phyloP scores from a whole-genome alignment of 2,329 filamentous ascomycete species.

The Zymoseptoria tritici region DNA sequence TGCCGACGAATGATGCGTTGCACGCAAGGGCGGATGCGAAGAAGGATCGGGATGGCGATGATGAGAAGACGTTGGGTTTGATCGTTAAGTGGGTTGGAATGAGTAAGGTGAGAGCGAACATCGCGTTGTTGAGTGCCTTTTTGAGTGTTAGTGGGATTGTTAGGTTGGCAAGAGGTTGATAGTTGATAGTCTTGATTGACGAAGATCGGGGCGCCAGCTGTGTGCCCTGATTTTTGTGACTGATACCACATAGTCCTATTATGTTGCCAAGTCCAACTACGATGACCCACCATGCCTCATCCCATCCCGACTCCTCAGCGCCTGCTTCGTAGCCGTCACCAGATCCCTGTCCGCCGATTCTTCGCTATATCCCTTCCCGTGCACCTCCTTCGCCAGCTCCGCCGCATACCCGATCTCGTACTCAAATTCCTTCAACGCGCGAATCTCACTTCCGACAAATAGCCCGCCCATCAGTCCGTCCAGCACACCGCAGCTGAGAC shows the following conservation, averaged over 20 bases:
- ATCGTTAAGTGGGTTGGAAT: neutral
- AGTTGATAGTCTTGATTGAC: neutral
- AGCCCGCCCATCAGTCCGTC: constrained; percentile 81
- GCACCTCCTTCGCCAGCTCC: constrained; percentile 17
- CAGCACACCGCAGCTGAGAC: constrained; percentile 66
- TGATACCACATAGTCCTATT: too few species aligned
- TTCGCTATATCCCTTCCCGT: neutral
- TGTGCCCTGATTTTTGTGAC: too few species aligned
- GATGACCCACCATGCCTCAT: neutral
- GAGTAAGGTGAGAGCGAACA: neutral
- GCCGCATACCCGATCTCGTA: constrained; percentile 77
- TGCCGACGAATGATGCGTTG: constrained; percentile 3
- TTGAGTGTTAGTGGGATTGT: neutral
- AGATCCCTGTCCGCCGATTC: neutral
- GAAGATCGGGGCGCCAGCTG: neutral
- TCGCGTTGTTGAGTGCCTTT: neutral
- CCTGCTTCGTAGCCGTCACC: neutral
- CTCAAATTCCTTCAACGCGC: constrained; percentile 80
- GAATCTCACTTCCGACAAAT: constrained; percentile 78
- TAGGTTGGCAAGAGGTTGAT: neutral
- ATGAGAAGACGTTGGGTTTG: neutral
- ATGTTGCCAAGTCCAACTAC: neutral
- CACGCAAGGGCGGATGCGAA: neutral
- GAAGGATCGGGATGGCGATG: neutral
- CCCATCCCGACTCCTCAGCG: neutral